Evolutionary conservation across 257 asterid species (phyloP).

Genomic region (Solanum clarkiae): DNA sequence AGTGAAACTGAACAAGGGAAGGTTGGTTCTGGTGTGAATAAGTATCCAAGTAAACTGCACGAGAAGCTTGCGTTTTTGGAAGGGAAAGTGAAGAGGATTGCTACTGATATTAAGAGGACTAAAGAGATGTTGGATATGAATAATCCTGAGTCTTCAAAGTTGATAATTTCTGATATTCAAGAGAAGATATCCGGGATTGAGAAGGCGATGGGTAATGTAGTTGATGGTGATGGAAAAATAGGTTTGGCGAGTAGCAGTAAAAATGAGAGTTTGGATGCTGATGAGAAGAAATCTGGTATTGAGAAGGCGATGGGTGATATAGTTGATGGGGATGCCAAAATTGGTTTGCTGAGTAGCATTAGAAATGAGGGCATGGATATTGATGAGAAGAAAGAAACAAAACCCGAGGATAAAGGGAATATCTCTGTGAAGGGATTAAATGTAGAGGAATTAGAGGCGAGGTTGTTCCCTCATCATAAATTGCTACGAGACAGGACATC

Average conservation of each 20-base stretch:
- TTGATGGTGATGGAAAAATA: slow-evolving; percentile 17
- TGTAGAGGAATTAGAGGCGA: slow-evolving; percentile 45
- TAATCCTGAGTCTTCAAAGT: slow-evolving; percentile 54
- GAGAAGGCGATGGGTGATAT: neutral
- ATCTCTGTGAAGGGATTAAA: slow-evolving; percentile 42
- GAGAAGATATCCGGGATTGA: slow-evolving; percentile 71
- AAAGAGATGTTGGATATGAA: slow-evolving; percentile 62
- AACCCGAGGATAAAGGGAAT: slow-evolving; percentile 11
- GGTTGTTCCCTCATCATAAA: slow-evolving; percentile 74
- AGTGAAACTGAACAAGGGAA: slow-evolving; percentile 11
- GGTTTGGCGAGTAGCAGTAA: slow-evolving; percentile 1
- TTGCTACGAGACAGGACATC: slow-evolving; percentile 47
- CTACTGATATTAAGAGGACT: slow-evolving; percentile 62
- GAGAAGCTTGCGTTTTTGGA: slow-evolving; percentile 76
- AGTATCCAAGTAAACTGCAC: slow-evolving; percentile 51
- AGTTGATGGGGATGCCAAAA: slow-evolving; percentile 7
- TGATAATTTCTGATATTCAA: slow-evolving; percentile 53
- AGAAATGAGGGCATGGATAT: neutral
- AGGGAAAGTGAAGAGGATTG: slow-evolving; percentile 75
- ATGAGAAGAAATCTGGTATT: neutral
- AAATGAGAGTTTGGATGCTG: slow-evolving; percentile 4
- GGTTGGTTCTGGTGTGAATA: slow-evolving; percentile 4
- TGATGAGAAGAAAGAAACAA: neutral
- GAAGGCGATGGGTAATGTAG: slow-evolving; percentile 54
- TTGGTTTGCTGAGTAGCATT: neutral